phyloP scores from a whole-genome alignment of 768 basidiomycete species.

The Lepiota subincarnata region DNA sequence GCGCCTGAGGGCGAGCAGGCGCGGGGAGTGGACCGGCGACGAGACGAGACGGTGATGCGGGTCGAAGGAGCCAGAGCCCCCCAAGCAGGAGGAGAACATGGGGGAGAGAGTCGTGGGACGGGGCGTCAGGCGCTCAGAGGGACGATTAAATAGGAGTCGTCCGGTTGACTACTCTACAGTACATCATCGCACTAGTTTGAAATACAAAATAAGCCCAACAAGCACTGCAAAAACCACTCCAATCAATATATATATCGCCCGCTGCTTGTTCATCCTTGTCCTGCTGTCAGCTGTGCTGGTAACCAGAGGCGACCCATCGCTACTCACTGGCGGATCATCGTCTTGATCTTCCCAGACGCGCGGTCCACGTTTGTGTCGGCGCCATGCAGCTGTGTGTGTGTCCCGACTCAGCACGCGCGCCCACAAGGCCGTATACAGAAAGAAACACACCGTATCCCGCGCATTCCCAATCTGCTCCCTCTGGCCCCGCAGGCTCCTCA shows the following conservation, averaged over 20 bases:
- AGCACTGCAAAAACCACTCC: slow-evolving; percentile 74
- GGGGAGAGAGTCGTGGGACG: background rate
- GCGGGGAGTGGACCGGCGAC: background rate
- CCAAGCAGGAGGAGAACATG: slow-evolving; percentile 7
- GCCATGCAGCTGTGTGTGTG: slow-evolving; percentile 67
- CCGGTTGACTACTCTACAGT: background rate
- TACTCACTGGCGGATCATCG: slow-evolving; percentile 81
- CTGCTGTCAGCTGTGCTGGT: background rate
- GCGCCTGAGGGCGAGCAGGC: background rate
- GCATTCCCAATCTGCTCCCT: slow-evolving; percentile 90
- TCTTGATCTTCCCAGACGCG: slow-evolving; percentile 85
- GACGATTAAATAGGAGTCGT: background rate
- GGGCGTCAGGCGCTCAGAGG: background rate
- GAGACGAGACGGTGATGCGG: background rate
- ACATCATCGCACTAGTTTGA: slow-evolving; percentile 33
- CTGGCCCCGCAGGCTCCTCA: slow-evolving; percentile 75
- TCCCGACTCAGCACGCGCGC: background rate
- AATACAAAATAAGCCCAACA: slow-evolving; percentile 70
- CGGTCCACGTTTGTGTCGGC: slow-evolving; percentile 84
- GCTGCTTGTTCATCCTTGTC: slow-evolving; percentile 86
- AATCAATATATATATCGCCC: slow-evolving; percentile 72
- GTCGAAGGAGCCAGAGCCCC: slow-evolving; percentile 2
- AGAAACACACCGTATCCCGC: slow-evolving; percentile 64
- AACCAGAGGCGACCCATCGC: background rate
- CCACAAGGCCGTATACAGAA: background rate